Percentiles rank a stretch among this genome's conserved stretches.
Conservation (phyloP, 2,329 filamentous ascomycete genomes). For the Xylariaceae sp. region DNA sequence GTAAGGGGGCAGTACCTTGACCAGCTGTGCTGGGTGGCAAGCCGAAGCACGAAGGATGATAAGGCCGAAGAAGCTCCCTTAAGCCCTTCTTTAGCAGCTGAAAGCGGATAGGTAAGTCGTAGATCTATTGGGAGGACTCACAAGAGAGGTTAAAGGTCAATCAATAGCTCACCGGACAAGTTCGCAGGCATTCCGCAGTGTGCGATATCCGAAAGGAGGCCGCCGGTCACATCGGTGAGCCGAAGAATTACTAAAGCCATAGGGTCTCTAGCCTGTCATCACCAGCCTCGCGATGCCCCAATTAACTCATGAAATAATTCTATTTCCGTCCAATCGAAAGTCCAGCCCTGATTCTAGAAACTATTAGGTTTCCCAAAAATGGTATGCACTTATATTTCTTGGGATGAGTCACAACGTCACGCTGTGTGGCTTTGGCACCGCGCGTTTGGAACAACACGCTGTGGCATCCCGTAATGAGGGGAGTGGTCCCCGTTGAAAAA, state of each 20-base stretch:
- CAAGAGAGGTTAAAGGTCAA: too few relatives aligned
- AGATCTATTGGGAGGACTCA: not conserved
- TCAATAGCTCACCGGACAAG: not conserved
- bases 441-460: not conserved
- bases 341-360: not conserved
- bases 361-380: not conserved
- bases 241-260: not conserved
- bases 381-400: not conserved
- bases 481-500: too few relatives aligned
- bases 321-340: not conserved
- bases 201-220: conserved; percentile 15
- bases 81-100: not conserved
- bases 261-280: not conserved
- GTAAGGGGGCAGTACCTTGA: not conserved
- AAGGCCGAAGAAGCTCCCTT: not conserved
- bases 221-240: not conserved
- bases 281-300: not conserved
- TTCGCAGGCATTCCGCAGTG: not conserved
- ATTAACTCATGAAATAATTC: not conserved
- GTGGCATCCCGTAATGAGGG: too few relatives aligned
- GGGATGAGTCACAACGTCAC: not conserved
- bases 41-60: not conserved
- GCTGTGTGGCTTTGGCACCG: not conserved
- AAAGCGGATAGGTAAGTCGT: not conserved
- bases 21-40: conserved; percentile 6